Evolutionary conservation across 192 early-diverging fungal species (phyloP).

Genomic region (Umbelopsis sp.): DNA sequence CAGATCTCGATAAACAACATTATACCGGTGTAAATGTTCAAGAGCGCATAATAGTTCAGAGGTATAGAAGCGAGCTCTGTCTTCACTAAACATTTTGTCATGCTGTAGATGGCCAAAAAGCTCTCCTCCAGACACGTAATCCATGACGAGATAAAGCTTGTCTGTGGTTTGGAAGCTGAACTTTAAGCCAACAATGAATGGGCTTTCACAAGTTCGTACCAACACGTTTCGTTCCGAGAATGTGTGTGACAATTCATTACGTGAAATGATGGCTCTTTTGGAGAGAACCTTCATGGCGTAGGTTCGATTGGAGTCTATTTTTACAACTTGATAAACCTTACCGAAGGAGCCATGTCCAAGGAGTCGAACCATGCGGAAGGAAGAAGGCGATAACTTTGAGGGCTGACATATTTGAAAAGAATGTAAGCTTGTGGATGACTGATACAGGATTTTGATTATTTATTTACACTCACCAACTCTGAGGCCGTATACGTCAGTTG

Average conservation of each 20-base stretch:
- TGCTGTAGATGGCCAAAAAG: slow-evolving; percentile 77
- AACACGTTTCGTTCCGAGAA: slow-evolving; percentile 78
- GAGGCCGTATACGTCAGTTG: slow-evolving; percentile 40
- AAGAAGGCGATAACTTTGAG: slow-evolving; percentile 42
- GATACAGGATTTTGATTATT: background rate
- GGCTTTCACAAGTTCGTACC: slow-evolving; percentile 59
- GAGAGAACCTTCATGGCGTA: slow-evolving; percentile 85
- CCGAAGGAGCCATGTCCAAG: slow-evolving; percentile 82
- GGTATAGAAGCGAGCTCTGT: slow-evolving; percentile 67
- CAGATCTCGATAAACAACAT: slow-evolving; percentile 74
- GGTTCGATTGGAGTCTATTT: slow-evolving; percentile 77
- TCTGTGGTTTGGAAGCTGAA: slow-evolving; percentile 78
- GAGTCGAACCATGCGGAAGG: slow-evolving; percentile 72
- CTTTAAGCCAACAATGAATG: slow-evolving; percentile 78
- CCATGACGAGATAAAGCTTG: slow-evolving; percentile 77
- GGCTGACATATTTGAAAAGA: slow-evolving; percentile 36
- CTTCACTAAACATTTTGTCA: slow-evolving; percentile 62
- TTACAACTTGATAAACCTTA: slow-evolving; percentile 78
- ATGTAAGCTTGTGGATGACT: slow-evolving; percentile 9
- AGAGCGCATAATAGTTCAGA: slow-evolving; percentile 70
- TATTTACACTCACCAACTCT: slow-evolving; percentile 1
- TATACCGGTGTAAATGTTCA: slow-evolving; percentile 65
- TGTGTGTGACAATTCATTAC: slow-evolving; percentile 75
- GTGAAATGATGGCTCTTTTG: slow-evolving; percentile 74
- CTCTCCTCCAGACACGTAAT: slow-evolving; percentile 82